Evolutionary conservation across 352 stramenopile genomes (phyloP).

Genomic region (Phytophthora fragariaefolia): DNA sequence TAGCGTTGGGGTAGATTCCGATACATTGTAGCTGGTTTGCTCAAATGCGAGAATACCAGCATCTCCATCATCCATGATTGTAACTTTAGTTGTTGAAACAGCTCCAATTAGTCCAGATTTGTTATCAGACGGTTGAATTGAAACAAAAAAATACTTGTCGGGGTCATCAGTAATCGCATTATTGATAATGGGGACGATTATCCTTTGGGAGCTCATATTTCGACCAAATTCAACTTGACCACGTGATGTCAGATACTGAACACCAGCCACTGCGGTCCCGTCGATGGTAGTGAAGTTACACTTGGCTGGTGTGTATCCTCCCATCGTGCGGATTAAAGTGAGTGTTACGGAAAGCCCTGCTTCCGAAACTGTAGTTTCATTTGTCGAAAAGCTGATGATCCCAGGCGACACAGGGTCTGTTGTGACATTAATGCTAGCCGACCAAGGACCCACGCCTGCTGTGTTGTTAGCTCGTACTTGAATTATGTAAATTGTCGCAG

Average conservation of each 20-base stretch:
- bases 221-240: conserved; percentile 42
- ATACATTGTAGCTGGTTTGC: conserved; percentile 27
- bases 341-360: conserved; percentile 14
- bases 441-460: conserved; percentile 39
- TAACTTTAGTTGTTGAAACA: conserved; percentile 28
- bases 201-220: conserved; percentile 21
- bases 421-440: conserved; percentile 25
- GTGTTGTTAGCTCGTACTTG: conserved; percentile 41
- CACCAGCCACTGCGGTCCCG: conserved; percentile 41
- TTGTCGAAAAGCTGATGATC: conserved; percentile 42
- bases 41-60: conserved; percentile 48
- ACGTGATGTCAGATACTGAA: conserved; percentile 33
- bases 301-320: conserved; percentile 42
- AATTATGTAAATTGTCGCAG: conserved; percentile 41
- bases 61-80: conserved; percentile 60
- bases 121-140: conserved; percentile 28
- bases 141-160: conserved; percentile 55
- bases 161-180: conserved; percentile 55
- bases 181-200: conserved; percentile 56
- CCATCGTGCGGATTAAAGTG: conserved; percentile 37
- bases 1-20: conserved; percentile 35
- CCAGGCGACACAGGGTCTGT: conserved; percentile 60
- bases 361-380: conserved; percentile 36
- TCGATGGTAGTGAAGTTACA: conserved; percentile 44
- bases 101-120: conserved; percentile 42